Conservation (phyloP, 2,329 filamentous ascomycete genomes). For the Fusarium sp. region DNA sequence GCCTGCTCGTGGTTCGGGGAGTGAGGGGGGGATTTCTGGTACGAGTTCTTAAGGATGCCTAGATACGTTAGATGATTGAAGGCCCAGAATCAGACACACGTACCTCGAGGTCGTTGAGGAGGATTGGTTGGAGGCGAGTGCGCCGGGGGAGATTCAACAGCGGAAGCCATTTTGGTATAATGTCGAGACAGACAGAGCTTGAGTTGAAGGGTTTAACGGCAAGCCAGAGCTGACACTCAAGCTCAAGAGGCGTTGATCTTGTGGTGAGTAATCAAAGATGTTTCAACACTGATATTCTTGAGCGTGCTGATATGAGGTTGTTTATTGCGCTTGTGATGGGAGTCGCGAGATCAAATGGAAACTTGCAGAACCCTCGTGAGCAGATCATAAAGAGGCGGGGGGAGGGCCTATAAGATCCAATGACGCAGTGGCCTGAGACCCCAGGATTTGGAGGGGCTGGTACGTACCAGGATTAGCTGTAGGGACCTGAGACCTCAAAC, state of each 20-base stretch:
- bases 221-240: constrained; percentile 22
- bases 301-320: background rate
- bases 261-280: constrained; percentile 12
- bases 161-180: constrained; percentile 56
- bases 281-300: background rate
- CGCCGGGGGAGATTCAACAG: constrained; percentile 54
- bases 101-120: constrained; percentile 61
- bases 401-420: constrained; percentile 34
- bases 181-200: constrained; percentile 18
- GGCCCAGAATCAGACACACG: constrained; percentile 21
- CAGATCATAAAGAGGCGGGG: constrained; percentile 42
- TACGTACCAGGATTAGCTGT: constrained; percentile 30
- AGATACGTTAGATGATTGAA: background rate
- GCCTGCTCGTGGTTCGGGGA: constrained; percentile 60
- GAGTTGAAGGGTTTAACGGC: constrained; percentile 34
- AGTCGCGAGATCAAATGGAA: constrained; percentile 37
- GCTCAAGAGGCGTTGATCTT: constrained; percentile 15
- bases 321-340: constrained; percentile 39
- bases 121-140: constrained; percentile 59
- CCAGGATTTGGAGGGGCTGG: constrained; percentile 33
- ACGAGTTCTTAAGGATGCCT: constrained; percentile 97
- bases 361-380: constrained; percentile 43
- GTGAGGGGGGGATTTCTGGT: constrained; percentile 69
- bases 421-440: constrained; percentile 43
- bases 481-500: background rate